Base-by-base conservation (phyloP, 2,329 filamentous ascomycete genomes). In the Chaetothyriales sp. region DNA sequence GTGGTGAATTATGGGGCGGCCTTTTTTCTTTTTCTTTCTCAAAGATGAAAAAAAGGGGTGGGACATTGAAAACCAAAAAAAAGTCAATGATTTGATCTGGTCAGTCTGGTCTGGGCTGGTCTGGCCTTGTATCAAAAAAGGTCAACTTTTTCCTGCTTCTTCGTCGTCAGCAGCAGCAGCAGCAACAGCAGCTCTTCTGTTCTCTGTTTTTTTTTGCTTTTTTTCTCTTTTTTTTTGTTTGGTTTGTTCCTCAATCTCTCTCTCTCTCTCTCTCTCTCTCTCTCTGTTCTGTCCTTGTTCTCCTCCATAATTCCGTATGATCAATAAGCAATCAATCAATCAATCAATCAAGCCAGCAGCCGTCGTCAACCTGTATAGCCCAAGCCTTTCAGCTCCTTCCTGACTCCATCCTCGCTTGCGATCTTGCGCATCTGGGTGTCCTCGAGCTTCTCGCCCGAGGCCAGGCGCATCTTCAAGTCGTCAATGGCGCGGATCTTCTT, bases 391-490 rank as follows among this genome's bases (percentile, higher is more conserved):
- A 98, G 72, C 70, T 98, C 92, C 69, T 84, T 86, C 55, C 89
- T 75, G 52, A 98, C 90, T 15, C 77, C 70, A 47, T 81, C 73
- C 72, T 96, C 94, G 19, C 88, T 96, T 51, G 80, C 78, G 61
- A 98, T 98, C 78, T 98, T 98, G 76, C 95, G 93, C 69, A 98
- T 81, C 72, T 98, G 92, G 28, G 92, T 98, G 64, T 95, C 90
- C 71, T 98, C 92, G 54, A 98, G 73, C 75, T 95, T 96, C 75
- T 98, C 92, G 4, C 90, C 90, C 32, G 84, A 83, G 2, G 90
- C 92, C 59, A 89, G 81, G 51, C 92, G 81, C 89, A 96, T 95
- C 74, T 96, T 95, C 55, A 98, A 73, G 66, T 98, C 92, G 65
- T 98, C 92, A 64, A 98, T 98, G 9, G 92, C 92, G 18, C 92